A percentile compares a stretch with the other conserved stretches of the same genome.
Evolutionary conservation across 352 stramenopile species (phyloP).

Genomic region (Phytophthora nicotianae): DNA sequence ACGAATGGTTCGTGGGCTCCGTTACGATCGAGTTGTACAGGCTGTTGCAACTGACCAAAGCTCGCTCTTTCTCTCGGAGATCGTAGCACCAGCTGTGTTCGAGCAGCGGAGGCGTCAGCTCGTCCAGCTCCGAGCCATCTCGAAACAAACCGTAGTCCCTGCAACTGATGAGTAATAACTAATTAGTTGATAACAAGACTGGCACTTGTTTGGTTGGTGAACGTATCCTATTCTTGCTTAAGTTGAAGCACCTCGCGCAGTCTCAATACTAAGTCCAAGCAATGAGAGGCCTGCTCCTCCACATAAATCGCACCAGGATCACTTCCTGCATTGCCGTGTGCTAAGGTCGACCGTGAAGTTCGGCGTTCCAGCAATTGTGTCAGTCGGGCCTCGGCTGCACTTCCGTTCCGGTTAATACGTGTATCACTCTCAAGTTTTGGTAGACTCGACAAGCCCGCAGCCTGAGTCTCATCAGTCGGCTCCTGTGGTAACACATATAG

Average conservation of each 20-base stretch:
- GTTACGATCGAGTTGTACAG: constrained; percentile 55
- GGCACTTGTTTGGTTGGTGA: not conserved
- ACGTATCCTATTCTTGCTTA: constrained; percentile 1
- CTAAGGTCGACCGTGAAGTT: constrained; percentile 14
- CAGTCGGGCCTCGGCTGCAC: constrained; percentile 12
- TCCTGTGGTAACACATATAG: constrained; percentile 32
- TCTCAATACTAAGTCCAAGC: constrained; percentile 32
- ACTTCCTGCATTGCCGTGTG: not conserved
- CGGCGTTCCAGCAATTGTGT: constrained; percentile 21
- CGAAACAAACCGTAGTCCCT: constrained; percentile 17
- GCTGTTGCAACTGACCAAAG: constrained; percentile 62
- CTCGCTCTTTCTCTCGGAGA: constrained; percentile 63
- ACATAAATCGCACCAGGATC: constrained; percentile 9
- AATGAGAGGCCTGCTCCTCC: constrained; percentile 27
- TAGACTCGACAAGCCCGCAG: not conserved
- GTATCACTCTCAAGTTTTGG: constrained; percentile 8
- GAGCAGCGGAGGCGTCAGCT: constrained; percentile 53
- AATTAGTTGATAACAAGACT: not conserved
- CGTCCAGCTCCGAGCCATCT: constrained; percentile 44
- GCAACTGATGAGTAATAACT: constrained; percentile 3
- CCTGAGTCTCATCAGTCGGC: not conserved
- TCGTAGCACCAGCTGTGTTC: constrained; percentile 41
- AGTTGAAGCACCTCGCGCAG: constrained; percentile 25
- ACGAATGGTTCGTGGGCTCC: constrained; percentile 45
- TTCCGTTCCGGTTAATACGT: constrained; percentile 7